Base-by-base conservation (phyloP, 345 rosid genomes). In the Pseudoturritis turrita region DNA sequence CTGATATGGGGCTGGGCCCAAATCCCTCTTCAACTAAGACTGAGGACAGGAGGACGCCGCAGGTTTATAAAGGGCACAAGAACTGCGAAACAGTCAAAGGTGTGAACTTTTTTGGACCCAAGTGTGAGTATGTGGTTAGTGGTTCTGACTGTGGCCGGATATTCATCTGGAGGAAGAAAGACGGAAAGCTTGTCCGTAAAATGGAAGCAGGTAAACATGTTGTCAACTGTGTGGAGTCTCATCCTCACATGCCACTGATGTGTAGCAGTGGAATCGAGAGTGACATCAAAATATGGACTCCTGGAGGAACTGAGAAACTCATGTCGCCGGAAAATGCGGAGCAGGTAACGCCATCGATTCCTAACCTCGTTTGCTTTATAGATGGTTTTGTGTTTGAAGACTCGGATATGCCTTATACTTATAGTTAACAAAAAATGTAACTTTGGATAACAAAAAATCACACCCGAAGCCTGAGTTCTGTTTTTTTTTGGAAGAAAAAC, bases 111-210 rank as follows among this genome's bases (percentile, higher is more conserved):
- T 91, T 84, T 56, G 98, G 97, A 72, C 97, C 97, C 10, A 81
- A 77, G 70, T 86, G 89, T 15, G 97, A 94, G 74, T 94, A 89
- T 81, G 98, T 94, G 79, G 87, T 83, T 53, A 94, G 97, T 22
- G 98, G 98, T 25, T 94, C 96, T 21, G 99, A 94, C 72, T 89
- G 97, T 71, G 96, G 97, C 26, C 81, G 90, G 45, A 81, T 91
- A 62, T 94, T 94, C 72, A 84, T 94, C 10, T 91, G 98, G 98
- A 87, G 83, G 86, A 94, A 88, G 78, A 88, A 84, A 71, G 87
- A 84, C 11, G 97, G 97, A 66, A 83, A 85, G 79, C 90, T 94
- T 31, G 62, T 94, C 60, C 93, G 89, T 77, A 93, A 84, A 36
- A 88, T 95, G 80, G 85, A 83, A 83, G 97, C 90, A 37, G 99